Base-by-base conservation (phyloP, 1,284 basidiomycete species). In the Polyporus tsugae region DNA sequence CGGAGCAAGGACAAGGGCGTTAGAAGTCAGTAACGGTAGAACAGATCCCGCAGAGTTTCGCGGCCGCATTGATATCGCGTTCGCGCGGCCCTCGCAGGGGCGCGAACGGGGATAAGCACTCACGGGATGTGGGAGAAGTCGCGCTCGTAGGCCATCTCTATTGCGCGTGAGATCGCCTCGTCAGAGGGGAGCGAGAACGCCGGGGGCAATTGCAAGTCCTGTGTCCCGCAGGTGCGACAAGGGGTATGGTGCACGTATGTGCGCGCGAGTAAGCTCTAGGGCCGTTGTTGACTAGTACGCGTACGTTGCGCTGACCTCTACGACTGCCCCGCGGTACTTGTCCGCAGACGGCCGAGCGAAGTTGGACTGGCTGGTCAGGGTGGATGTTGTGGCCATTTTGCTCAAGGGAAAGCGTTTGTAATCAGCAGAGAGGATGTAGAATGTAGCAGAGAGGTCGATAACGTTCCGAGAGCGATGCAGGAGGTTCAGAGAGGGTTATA, bases 71-170 rank as follows among this genome's bases (percentile, higher is more conserved):
- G 6, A 10, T 9, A 33, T 44, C 11, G 61, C 53, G 55, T 25
- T 36, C 44, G 58, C 52, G 69, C 63, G 36, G 58, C 58, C 58
- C 13, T 60, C 63, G 41, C 39, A 64, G 38, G 11, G 41, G 17
- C 49, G 55, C n/a, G 52, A 49, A 25, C 36, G 38, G 41, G 57
- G 58, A 59, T 33, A 22, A 60, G 39, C 17, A 80, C 84, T 76
- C 74, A 96, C 95, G 95, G 95, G 67, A 96, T 91, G 75, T 95
- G 90, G 35, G 95, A 95, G 80, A 96, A 96, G 77, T 96, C 95
- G 55, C 94, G 88, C 73, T 96, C 95, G 75, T 95, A 96, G 0
- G 95, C 95, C 41, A 92, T 86, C 74, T 95, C 93, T 53, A 96
- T 87, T 1, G 94, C 95, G 38, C 87, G 84, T 10, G 86, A 86